Percentiles rank a stretch among this genome's conserved stretches.
Evolutionary conservation across 306 rosid genomes (phyloP).

Genomic region (Pterocarpus macrocarpus): DNA sequence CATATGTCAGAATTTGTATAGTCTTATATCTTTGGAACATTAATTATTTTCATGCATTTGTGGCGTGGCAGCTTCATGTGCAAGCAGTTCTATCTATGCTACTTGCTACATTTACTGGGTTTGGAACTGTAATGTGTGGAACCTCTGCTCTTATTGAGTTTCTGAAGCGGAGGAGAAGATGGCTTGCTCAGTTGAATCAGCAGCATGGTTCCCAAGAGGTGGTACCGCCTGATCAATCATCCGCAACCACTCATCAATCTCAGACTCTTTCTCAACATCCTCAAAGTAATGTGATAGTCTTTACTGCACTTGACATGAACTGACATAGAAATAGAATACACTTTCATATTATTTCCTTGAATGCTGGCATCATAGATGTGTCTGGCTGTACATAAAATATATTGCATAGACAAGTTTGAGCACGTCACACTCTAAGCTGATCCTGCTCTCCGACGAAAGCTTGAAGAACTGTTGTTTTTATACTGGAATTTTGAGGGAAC

Average conservation of each 20-base stretch:
- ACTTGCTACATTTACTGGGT: slow-evolving; percentile 69
- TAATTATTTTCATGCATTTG: neutral
- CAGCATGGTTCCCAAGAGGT: slow-evolving; percentile 39
- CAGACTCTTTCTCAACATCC: slow-evolving; percentile 35
- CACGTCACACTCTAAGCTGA: neutral
- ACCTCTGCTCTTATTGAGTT: slow-evolving; percentile 50
- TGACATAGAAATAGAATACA: neutral
- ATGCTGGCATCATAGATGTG: neutral
- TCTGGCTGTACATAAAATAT: slow-evolving; percentile 33
- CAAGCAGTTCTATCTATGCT: slow-evolving; percentile 66
- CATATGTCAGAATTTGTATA: neutral
- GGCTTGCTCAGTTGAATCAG: slow-evolving; percentile 44
- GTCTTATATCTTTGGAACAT: neutral
- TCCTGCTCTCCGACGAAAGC: neutral
- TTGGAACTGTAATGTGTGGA: slow-evolving; percentile 68
- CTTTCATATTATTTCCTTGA: neutral
- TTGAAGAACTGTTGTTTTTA: neutral
- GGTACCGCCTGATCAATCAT: slow-evolving; percentile 35
- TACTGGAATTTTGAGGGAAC: neutral
- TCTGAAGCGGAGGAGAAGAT: slow-evolving; percentile 50
- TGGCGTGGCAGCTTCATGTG: slow-evolving; percentile 61
- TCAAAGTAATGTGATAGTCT: slow-evolving; percentile 31
- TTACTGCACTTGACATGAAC: slow-evolving; percentile 10
- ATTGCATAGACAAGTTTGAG: neutral
- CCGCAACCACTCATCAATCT: slow-evolving; percentile 30